Conservation (phyloP, 2,329 filamentous ascomycete species). For the Chaetomium globosum region DNA sequence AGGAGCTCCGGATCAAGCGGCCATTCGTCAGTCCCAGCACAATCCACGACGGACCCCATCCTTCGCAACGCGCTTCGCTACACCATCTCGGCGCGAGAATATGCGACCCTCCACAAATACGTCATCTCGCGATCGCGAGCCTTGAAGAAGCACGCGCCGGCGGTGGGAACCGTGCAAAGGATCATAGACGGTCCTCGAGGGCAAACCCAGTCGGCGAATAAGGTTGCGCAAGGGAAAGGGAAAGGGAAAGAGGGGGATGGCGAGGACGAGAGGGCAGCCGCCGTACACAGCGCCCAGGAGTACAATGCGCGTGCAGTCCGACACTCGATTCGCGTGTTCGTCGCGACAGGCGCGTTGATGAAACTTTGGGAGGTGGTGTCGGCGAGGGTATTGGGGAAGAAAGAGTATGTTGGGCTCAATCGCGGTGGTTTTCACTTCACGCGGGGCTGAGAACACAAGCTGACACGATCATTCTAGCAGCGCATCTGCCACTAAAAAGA, state of each 20-base stretch:
- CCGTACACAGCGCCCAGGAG: constrained; percentile 55
- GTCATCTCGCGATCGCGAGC: constrained; percentile 71
- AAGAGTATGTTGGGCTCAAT: constrained; percentile 47
- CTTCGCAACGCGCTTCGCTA: constrained; percentile 85
- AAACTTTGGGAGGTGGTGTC: constrained; percentile 63
- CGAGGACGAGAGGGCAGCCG: constrained; percentile 10
- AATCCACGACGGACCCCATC: constrained; percentile 46
- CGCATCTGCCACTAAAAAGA: constrained; percentile 43
- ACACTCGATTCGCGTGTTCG: constrained; percentile 70
- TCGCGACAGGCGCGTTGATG: constrained; percentile 63
- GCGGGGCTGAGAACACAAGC: neutral
- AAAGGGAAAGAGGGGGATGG: constrained; percentile 35
- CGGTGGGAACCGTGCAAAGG: constrained; percentile 58
- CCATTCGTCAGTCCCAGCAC: constrained; percentile 24
- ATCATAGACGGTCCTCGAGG: constrained; percentile 52
- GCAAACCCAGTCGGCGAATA: constrained; percentile 26
- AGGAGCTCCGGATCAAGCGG: constrained; percentile 5
- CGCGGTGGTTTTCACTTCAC: neutral
- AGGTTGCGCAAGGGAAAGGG: constrained; percentile 38
- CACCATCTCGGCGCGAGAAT: constrained; percentile 82
- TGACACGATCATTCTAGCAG: constrained; percentile 29
- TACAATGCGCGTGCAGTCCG: constrained; percentile 72
- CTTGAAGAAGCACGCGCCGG: constrained; percentile 58
- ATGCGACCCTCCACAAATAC: constrained; percentile 80
- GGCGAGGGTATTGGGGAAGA: constrained; percentile 50